Percentiles rank a stretch among this genome's conserved stretches.
Conservation (phyloP, 768 basidiomycete species). For the Xanthoconium stramineum region DNA sequence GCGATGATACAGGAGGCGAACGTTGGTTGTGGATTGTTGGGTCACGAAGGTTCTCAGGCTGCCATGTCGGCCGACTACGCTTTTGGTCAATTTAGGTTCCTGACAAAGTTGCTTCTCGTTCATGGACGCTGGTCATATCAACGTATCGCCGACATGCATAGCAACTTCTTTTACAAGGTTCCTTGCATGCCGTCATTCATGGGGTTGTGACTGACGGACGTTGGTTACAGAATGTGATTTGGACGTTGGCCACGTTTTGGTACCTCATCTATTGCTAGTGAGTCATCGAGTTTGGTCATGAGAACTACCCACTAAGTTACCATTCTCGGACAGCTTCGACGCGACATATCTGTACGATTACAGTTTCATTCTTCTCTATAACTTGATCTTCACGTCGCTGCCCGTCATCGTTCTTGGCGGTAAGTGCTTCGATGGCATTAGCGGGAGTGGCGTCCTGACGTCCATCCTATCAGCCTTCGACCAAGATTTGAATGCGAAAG, state of each 20-base stretch:
- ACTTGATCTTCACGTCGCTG: constrained; percentile 88
- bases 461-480: constrained; percentile 62
- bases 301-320: constrained; percentile 10
- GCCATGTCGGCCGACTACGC: constrained; percentile 99
- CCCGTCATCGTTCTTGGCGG: constrained; percentile 91
- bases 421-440: constrained; percentile 32
- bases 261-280: constrained; percentile 85
- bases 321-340: constrained; percentile 62
- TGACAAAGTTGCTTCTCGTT: constrained; percentile 87
- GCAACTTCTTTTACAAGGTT: constrained; percentile 97
- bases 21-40: constrained; percentile 90
- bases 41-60: constrained; percentile 94
- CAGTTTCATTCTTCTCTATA: constrained; percentile 90
- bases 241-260: constrained; percentile 95
- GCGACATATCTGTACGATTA: constrained; percentile 94
- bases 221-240: constrained; percentile 70
- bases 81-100: constrained; percentile 93
- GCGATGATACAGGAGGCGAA: constrained; percentile 99
- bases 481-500: constrained; percentile 89
- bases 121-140: constrained; percentile 98
- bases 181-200: background rate
- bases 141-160: constrained; percentile 94
- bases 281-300: constrained; percentile 21
- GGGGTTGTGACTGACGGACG: background rate
- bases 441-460: constrained; percentile 5